Conservation (phyloP, 306 rosid species). For the Adenanthera pavonina region DNA sequence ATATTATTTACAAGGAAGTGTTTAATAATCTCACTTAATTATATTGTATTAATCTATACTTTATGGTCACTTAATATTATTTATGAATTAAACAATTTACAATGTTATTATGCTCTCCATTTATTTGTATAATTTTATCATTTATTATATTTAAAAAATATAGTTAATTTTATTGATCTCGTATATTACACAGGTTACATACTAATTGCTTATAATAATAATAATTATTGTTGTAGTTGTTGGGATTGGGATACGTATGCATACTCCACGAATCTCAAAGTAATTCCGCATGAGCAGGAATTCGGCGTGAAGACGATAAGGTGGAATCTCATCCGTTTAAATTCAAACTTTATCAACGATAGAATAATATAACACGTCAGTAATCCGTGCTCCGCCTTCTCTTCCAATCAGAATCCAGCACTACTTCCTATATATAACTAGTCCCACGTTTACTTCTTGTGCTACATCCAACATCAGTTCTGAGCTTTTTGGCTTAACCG, state of each 20-base stretch:
- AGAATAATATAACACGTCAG: background rate
- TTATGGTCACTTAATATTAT: too few species aligned
- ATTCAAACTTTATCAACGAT: background rate
- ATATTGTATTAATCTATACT: too few species aligned
- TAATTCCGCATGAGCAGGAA: background rate
- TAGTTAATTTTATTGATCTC: too few species aligned
- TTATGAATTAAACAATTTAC: too few species aligned
- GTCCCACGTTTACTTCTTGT: accelerated
- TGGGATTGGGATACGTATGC: background rate
- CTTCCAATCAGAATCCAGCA: slow-evolving; percentile 29
- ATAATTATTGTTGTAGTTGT: too few species aligned
- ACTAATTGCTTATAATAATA: too few species aligned
- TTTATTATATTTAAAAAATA: too few species aligned
- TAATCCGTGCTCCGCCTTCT: background rate
- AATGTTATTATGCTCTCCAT: too few species aligned
- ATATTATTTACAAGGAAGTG: too few species aligned
- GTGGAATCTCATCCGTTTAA: slow-evolving; percentile 22
- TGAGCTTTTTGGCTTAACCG: background rate
- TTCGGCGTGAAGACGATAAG: background rate
- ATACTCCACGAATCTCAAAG: background rate
- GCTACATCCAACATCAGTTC: background rate
- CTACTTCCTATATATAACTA: slow-evolving; percentile 7
- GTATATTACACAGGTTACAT: too few species aligned
- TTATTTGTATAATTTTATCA: too few species aligned
- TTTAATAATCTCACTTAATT: too few species aligned